These are phyloP conservation scores for Ceraceosorus bombacis DNA, from an alignment of 1,284 basidiomycete genomes.

Conservation along the genomic window DNA sequence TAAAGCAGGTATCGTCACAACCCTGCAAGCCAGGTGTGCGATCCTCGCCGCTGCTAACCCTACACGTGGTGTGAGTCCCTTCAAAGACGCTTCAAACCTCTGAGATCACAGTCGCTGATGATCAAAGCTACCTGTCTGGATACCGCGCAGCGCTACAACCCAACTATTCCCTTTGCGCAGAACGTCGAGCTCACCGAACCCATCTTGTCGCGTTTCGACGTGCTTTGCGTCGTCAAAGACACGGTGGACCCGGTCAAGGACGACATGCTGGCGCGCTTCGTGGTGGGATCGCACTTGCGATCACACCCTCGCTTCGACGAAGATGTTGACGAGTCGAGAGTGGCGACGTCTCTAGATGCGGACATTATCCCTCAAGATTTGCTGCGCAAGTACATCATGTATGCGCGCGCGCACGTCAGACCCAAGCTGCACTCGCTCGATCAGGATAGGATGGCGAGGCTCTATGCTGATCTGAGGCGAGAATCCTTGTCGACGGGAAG, in stretches of 20 bases:
- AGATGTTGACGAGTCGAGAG: constrained; percentile 68
- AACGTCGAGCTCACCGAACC: constrained; percentile 98
- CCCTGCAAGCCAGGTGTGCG: constrained; percentile 90
- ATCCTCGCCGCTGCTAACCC: constrained; percentile 98
- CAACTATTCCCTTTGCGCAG: constrained; percentile 69
- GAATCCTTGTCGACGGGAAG: constrained; percentile 95
- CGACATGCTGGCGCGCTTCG: constrained; percentile 90
- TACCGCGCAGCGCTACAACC: constrained; percentile 34
- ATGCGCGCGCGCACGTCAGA: constrained; percentile 81
- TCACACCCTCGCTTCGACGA: constrained; percentile 86
- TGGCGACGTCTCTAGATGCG: constrained; percentile 75
- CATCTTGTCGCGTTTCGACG: constrained; percentile 97
- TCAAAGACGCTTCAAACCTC: not conserved
- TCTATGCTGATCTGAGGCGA: constrained; percentile 91
- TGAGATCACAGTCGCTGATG: not conserved
- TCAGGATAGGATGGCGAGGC: constrained; percentile 85
- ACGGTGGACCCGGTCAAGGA: constrained; percentile 93
- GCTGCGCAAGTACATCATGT: constrained; percentile 99
- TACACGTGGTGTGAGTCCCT: constrained; percentile 58
- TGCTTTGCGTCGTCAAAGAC: constrained; percentile 96
- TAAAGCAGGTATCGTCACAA: constrained; percentile 96
- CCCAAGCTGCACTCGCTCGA: constrained; percentile 92
- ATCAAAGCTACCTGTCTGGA: not conserved
- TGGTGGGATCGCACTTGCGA: constrained; percentile 87
- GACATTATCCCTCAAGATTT: constrained; percentile 86